phyloP scores from a whole-genome alignment of 2,329 filamentous ascomycete species.

The Epichloe festucae region DNA sequence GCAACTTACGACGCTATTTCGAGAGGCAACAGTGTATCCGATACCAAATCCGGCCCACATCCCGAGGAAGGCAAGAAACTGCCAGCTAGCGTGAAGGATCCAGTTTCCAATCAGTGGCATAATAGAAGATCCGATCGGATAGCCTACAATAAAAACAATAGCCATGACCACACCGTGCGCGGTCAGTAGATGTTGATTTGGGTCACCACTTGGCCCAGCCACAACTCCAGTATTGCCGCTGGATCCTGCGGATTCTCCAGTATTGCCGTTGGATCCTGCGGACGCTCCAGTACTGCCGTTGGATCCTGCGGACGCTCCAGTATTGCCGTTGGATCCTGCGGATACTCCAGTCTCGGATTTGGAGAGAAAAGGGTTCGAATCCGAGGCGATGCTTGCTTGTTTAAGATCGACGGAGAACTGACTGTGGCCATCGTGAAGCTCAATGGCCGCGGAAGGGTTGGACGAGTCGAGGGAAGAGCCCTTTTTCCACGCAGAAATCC shows the following conservation, averaged over 20 bases:
- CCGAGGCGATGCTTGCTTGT: slow-evolving; percentile 30
- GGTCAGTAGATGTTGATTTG: slow-evolving; percentile 19
- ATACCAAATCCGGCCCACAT: slow-evolving; percentile 50
- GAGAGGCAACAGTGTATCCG: slow-evolving; percentile 35
- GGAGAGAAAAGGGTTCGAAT: slow-evolving; percentile 39
- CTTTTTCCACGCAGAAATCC: slow-evolving; percentile 41
- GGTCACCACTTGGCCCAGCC: neutral
- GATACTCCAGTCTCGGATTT: neutral
- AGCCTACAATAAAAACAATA: slow-evolving; percentile 44
- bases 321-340: neutral
- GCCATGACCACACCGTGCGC: slow-evolving; percentile 50
- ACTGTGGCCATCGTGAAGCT: slow-evolving; percentile 32
- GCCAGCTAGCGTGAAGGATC: slow-evolving; percentile 44
- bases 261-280: neutral
- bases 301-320: neutral
- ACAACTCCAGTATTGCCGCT: neutral
- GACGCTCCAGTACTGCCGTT: neutral
- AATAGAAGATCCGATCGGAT: slow-evolving; percentile 45
- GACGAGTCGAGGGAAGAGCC: slow-evolving; percentile 33
- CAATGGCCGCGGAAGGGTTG: slow-evolving; percentile 26
- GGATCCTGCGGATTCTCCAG: neutral
- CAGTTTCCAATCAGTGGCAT: slow-evolving; percentile 47
- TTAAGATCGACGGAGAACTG: slow-evolving; percentile 36
- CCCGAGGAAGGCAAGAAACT: slow-evolving; percentile 37
- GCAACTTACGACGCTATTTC: slow-evolving; percentile 28